Percentiles rank a stretch among this genome's conserved stretches.
Evolutionary conservation across 176 grass and related monocot genomes (phyloP).

Genomic region (Carex littledalei): DNA sequence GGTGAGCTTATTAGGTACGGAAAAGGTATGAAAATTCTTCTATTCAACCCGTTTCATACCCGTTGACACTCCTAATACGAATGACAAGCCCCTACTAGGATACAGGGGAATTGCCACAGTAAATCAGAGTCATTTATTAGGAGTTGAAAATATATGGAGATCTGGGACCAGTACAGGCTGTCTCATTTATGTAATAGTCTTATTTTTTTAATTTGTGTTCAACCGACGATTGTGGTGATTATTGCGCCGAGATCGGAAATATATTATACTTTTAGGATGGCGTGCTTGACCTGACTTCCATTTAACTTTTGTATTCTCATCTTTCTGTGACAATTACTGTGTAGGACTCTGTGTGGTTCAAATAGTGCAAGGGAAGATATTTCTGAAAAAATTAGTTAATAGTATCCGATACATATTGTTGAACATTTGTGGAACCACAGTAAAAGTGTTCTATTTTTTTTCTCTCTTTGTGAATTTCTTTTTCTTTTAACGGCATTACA

Average conservation of each 20-base stretch:
- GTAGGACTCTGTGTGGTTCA: neutral
- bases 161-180: neutral
- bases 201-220: constrained; percentile 18
- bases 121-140: constrained; percentile 3
- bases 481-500: too few relatives aligned
- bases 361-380: neutral
- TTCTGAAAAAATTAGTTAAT: neutral
- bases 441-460: too few relatives aligned
- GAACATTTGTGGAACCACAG: too few relatives aligned
- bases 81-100: neutral
- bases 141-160: neutral
- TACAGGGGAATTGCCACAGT: neutral
- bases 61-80: too few relatives aligned
- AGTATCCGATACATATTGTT: too few relatives aligned
- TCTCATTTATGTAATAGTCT: neutral
- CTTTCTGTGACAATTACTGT: neutral
- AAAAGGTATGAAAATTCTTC: too few relatives aligned
- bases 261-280: neutral
- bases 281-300: constrained; percentile 14
- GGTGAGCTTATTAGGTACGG: too few relatives aligned
- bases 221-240: constrained; percentile 8
- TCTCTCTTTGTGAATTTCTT: too few relatives aligned
- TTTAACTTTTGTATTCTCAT: neutral
- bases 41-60: too few relatives aligned
- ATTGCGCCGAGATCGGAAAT: neutral